Conservation (phyloP, 2,329 filamentous ascomycete species). For the Pseudocercospora fuligena region DNA sequence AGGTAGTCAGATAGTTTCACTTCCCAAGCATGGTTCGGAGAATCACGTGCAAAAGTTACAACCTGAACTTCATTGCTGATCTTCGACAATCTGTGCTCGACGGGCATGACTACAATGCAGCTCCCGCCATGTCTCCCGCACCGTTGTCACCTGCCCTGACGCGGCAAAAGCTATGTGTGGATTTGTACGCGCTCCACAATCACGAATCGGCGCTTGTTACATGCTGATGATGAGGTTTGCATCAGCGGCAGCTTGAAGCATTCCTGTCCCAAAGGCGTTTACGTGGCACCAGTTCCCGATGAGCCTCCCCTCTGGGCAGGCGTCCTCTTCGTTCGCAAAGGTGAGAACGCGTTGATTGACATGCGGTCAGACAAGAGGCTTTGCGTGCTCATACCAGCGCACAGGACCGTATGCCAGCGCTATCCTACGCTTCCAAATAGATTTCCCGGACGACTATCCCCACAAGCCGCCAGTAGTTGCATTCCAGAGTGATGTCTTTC, state of each 20-base stretch:
- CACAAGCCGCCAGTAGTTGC: conserved; percentile 79
- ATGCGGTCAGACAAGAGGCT: background rate
- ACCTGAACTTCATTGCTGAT: background rate
- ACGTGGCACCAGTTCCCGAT: conserved; percentile 80
- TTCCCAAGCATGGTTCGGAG: background rate
- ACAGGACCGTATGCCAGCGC: conserved; percentile 86
- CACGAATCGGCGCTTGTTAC: background rate
- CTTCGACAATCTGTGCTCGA: background rate
- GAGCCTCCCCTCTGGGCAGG: conserved; percentile 85
- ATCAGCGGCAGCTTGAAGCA: conserved; percentile 45
- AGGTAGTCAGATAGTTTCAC: background rate
- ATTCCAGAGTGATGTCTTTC: conserved; percentile 92
- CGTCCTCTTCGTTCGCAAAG: conserved; percentile 88
- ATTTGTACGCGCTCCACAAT: conserved; percentile 65
- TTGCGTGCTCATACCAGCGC: conserved; percentile 17
- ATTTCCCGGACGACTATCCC: conserved; percentile 82
- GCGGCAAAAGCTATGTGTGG: conserved; percentile 76
- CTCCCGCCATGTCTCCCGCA: background rate
- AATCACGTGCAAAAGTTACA: background rate
- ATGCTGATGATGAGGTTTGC: conserved; percentile 17
- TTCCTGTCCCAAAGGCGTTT: conserved; percentile 83
- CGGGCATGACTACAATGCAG: background rate
- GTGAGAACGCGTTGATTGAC: conserved; percentile 52
- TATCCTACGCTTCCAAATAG: conserved; percentile 86
- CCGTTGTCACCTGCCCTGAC: conserved; percentile 53